Conservation (phyloP, 2,329 filamentous ascomycete species). For the Ilyonectria robusta region DNA sequence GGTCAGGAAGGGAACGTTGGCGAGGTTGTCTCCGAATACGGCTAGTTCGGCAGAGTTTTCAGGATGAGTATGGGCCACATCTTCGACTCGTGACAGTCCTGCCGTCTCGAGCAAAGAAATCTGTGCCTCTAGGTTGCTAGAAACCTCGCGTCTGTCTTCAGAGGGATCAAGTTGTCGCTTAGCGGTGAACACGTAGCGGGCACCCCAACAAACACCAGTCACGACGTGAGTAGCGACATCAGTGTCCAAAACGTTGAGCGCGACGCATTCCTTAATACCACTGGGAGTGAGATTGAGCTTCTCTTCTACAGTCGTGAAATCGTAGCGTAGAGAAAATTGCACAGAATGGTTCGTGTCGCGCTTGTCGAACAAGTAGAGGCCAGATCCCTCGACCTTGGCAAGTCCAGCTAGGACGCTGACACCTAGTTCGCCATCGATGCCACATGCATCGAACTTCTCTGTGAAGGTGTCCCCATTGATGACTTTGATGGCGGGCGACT, state of each 20-base stretch:
- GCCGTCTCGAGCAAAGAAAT: background rate
- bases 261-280: background rate
- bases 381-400: slow-evolving; percentile 2
- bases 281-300: background rate
- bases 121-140: background rate
- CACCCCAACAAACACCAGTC: slow-evolving; percentile 1
- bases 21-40: slow-evolving; percentile 5
- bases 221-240: slow-evolving; percentile 2
- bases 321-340: background rate
- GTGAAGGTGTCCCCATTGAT: background rate
- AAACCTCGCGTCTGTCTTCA: background rate
- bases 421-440: background rate
- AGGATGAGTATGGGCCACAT: background rate
- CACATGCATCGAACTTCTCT: slow-evolving; percentile 1
- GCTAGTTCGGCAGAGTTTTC: background rate
- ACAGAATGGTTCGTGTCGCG: background rate
- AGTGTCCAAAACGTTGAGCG: background rate
- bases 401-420: slow-evolving; percentile 10
- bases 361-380: background rate
- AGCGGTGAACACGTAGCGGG: background rate
- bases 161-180: background rate
- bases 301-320: background rate
- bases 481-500: background rate
- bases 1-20: background rate
- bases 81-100: slow-evolving; percentile 4